A percentile compares a stretch with the other conserved stretches of the same genome.
phyloP scores from a whole-genome alignment of 2,329 filamentous ascomycete species.

The Ceratocystis huliohia region DNA sequence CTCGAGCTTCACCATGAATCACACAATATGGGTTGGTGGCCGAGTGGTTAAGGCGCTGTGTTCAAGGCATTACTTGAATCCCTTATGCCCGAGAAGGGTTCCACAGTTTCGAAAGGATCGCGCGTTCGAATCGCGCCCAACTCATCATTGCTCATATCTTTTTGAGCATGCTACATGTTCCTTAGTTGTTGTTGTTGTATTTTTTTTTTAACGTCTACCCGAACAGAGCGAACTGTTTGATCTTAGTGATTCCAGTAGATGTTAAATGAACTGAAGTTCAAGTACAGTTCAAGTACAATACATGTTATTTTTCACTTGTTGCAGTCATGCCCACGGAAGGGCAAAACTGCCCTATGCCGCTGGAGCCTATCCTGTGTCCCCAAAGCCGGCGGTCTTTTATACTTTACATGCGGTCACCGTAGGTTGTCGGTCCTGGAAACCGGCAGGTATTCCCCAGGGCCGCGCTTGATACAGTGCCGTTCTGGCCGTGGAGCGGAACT shows the following conservation, averaged over 20 bases:
- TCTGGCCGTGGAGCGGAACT: background rate
- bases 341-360: no score
- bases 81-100: constrained; percentile 21
- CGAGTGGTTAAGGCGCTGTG: constrained; percentile 18
- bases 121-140: constrained; percentile 21
- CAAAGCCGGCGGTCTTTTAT: background rate
- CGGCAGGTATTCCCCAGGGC: background rate
- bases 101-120: constrained; percentile 20
- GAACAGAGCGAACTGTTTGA: no score
- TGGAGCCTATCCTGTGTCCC: background rate
- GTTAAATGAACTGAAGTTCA: no score
- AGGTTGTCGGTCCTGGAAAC: background rate
- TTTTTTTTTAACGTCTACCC: no score
- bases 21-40: constrained; percentile 16
- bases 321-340: no score
- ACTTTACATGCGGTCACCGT: background rate
- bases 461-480: background rate
- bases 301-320: no score
- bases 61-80: constrained; percentile 19
- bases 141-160: constrained; percentile 3
- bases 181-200: no score
- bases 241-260: no score
- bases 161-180: no score
- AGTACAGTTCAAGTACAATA: no score
- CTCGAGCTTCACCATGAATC: no score